Percentiles rank a stretch among this genome's conserved stretches.
Evolutionary conservation across 225 moss, liverwort and hornwort species (phyloP).

Genomic region (Sphagnum tenellum): DNA sequence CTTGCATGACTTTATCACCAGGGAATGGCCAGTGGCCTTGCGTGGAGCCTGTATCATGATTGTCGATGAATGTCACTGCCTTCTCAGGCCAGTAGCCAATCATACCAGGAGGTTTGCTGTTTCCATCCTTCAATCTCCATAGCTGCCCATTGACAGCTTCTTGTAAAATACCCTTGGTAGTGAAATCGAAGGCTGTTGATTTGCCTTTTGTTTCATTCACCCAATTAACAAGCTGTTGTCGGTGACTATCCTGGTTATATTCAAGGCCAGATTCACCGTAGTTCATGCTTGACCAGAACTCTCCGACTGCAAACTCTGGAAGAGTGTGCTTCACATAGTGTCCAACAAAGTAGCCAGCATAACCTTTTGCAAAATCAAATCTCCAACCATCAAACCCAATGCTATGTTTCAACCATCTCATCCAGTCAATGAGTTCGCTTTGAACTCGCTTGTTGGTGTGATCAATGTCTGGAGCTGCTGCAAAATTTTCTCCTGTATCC

Average conservation of each 20-base stretch:
- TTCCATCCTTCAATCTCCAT: constrained; percentile 50
- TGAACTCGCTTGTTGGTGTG: constrained; percentile 80
- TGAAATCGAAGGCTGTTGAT: constrained; percentile 83
- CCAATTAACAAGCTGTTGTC: constrained; percentile 76
- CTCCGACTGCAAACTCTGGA: constrained; percentile 64
- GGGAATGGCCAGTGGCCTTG: constrained; percentile 92
- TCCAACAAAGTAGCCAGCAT: constrained; percentile 63
- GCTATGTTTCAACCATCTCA: constrained; percentile 70
- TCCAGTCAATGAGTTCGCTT: constrained; percentile 52
- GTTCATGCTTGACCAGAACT: constrained; percentile 66
- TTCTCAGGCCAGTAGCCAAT: constrained; percentile 74
- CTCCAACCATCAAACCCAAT: constrained; percentile 88
- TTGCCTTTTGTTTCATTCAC: constrained; percentile 40
- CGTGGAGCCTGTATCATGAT: constrained; percentile 89
- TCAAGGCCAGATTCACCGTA: constrained; percentile 51
- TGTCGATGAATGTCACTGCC: constrained; percentile 85
- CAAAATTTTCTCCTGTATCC: constrained; percentile 76
- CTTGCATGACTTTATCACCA: constrained; percentile 67
- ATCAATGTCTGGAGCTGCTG: constrained; percentile 87
- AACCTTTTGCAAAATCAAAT: constrained; percentile 91
- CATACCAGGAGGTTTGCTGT: constrained; percentile 58
- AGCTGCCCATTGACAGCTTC: constrained; percentile 62
- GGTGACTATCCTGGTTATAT: constrained; percentile 70
- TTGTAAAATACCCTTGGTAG: constrained; percentile 88
- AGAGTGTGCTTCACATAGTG: constrained; percentile 45